A percentile compares a stretch with the other conserved stretches of the same genome.
These are phyloP conservation scores for Elsinoe necatrix DNA, from an alignment of 2,329 filamentous ascomycete species.

Conservation along the genomic window DNA sequence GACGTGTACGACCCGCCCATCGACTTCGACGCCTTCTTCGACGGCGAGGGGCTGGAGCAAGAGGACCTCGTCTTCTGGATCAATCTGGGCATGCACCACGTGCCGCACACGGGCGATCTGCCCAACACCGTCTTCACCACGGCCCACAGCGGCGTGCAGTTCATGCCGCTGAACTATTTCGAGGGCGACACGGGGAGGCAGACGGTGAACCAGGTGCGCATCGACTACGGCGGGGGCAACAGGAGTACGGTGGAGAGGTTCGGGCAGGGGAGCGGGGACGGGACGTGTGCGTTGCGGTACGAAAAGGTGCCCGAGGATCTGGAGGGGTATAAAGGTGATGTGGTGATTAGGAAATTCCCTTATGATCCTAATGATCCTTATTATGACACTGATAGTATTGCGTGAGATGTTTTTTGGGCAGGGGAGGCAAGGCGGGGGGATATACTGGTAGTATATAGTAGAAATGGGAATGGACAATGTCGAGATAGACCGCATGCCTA, in stretches of 20 bases:
- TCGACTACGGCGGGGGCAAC: conserved; percentile 31
- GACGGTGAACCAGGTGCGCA: conserved; percentile 36
- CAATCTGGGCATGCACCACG: conserved; percentile 50
- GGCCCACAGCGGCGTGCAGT: conserved; percentile 37
- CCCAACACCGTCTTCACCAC: conserved; percentile 47
- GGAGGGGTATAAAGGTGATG: conserved; percentile 28
- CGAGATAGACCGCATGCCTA: too few relatives aligned
- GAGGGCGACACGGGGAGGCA: conserved; percentile 33
- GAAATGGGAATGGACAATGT: neutral
- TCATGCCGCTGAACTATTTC: conserved; percentile 42
- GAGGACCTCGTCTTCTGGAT: conserved; percentile 47
- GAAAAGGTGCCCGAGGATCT: conserved; percentile 24
- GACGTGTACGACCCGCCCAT: conserved; percentile 35
- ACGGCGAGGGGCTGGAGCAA: conserved; percentile 36
- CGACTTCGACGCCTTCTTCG: conserved; percentile 38
- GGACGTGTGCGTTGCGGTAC: conserved; percentile 26
- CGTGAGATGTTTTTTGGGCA: neutral
- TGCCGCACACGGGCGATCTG: conserved; percentile 47
- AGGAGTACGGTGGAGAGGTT: conserved; percentile 27
- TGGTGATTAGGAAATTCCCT: conserved; percentile 33
- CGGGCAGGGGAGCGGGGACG: conserved; percentile 25
- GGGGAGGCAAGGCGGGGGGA: neutral
- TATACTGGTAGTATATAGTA: neutral
- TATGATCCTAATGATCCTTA: conserved; percentile 32
- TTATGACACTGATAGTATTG: conserved; percentile 17